Base-by-base conservation (phyloP, 768 basidiomycete genomes). In the Lactarius quietus region DNA sequence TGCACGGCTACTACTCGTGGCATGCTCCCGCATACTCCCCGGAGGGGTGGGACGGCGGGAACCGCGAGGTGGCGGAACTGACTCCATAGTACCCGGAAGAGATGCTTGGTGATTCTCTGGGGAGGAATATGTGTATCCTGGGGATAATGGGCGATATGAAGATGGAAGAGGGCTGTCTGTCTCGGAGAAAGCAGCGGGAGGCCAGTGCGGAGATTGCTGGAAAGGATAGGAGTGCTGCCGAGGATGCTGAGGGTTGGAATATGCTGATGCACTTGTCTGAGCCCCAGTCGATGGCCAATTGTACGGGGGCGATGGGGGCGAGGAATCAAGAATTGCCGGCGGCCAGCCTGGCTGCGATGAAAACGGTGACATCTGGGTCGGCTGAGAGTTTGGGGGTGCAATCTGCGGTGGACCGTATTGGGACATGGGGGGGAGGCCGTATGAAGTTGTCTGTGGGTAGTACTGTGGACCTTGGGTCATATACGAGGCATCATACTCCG, bases 41-140 rank as follows among this genome's bases (percentile, higher is more conserved):
- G 86, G 85, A 68, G 84, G 76, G 9, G 74, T 70, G 28, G 75
- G 71, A 28, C 72, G 72, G 18, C 70, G 70, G 83, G 80, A 69
- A 83, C 83, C 70, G 79, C 80, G 67, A 85, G 81, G 63, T 82
- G 86, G 10, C 83, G 88, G 17, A 83, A 87, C 54, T 78, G 76
- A 69, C 82, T 85, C 65, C 29, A 70, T 36, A 72, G 71, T 65
- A 70, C 72, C 68, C 69, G 69, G 64, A 14, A 72, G 69, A 6
- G 75, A 73, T 20, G 72, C 68, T 43, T 73, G 64, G 51, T 62
- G 54, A 18, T 64, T 72, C 41, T 72, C 73, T 38, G 63, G 54
- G 1, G 68, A 20, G 23, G 67, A 63, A 33, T 69, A 63, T 10
- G 57, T 61, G 38, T 72, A 70, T 17, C 71, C 70, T 4, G 73